Evolutionary conservation across 371 early-diverging fungal species (phyloP).

Genomic region (Dichotomocladium elegans): DNA sequence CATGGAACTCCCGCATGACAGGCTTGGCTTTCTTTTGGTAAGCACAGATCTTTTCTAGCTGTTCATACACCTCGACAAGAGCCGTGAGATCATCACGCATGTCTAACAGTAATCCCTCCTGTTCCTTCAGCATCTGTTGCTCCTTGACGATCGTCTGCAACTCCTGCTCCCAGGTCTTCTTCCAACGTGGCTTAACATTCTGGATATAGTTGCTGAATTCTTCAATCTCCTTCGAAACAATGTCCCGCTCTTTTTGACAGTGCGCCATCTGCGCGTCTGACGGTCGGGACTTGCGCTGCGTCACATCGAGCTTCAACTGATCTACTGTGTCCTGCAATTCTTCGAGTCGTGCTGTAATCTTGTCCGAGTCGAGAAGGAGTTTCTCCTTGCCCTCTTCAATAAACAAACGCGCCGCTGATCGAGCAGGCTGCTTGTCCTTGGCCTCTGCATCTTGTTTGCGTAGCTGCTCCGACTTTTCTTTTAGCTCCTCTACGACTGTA

Average conservation of each 20-base stretch:
- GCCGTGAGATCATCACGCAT: constrained; percentile 67
- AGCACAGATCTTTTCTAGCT: constrained; percentile 65
- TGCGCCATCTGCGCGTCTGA: constrained; percentile 58
- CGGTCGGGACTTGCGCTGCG: constrained; percentile 70
- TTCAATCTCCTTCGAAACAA: constrained; percentile 50
- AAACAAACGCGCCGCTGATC: constrained; percentile 28
- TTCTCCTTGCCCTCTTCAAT: constrained; percentile 67
- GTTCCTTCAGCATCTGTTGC: constrained; percentile 77
- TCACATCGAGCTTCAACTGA: constrained; percentile 74
- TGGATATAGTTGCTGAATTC: constrained; percentile 59
- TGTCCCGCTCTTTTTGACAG: constrained; percentile 54
- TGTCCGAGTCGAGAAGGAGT: constrained; percentile 58
- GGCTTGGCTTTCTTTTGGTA: constrained; percentile 45
- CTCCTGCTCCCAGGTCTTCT: constrained; percentile 82
- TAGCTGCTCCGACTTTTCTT: constrained; percentile 37
- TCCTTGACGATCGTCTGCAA: constrained; percentile 78
- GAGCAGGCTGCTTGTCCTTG: constrained; percentile 22
- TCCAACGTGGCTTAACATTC: constrained; percentile 71
- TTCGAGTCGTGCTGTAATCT: constrained; percentile 61
- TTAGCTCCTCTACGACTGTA: constrained; percentile 32
- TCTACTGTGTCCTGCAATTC: constrained; percentile 73
- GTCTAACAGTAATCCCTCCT: constrained; percentile 67
- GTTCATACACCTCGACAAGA: constrained; percentile 58
- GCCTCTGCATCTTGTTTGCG: constrained; percentile 32
- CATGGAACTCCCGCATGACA: constrained; percentile 51